Evolutionary conservation across 2,329 filamentous ascomycete genomes (phyloP).

Genomic region (Incumbomyces lentus): DNA sequence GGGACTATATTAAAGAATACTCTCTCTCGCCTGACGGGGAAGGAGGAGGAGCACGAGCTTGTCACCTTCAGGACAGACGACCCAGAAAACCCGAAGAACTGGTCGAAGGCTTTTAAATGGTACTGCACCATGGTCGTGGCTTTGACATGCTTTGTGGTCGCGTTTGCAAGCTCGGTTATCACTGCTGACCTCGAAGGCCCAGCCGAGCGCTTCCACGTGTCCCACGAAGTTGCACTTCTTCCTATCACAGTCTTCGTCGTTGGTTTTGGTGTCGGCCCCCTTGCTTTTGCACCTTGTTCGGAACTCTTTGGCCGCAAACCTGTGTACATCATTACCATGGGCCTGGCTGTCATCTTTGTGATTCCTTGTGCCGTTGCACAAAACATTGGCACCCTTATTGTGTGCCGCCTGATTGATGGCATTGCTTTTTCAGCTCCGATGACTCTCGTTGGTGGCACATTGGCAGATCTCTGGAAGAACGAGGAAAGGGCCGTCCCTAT

Average conservation of each 20-base stretch:
- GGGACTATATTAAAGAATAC: conserved; percentile 52
- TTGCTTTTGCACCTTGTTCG: conserved; percentile 68
- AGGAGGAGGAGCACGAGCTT: conserved; percentile 48
- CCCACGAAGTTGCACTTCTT: conserved; percentile 61
- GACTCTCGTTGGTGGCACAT: conserved; percentile 72
- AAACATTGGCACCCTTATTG: conserved; percentile 42
- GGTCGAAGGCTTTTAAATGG: conserved; percentile 70
- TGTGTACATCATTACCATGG: conserved; percentile 59
- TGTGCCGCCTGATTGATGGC: conserved; percentile 67
- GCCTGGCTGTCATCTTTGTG: conserved; percentile 64
- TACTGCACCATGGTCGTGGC: conserved; percentile 79
- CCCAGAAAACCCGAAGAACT: conserved; percentile 60
- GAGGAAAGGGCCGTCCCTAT: conserved; percentile 80
- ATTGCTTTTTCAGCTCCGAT: conserved; percentile 79
- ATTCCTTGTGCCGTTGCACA: conserved; percentile 65
- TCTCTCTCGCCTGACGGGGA: conserved; percentile 45
- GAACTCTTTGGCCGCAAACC: conserved; percentile 63
- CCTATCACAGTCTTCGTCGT: conserved; percentile 68
- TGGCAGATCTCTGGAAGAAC: conserved; percentile 71
- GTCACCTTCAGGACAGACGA: conserved; percentile 55
- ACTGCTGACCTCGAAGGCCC: conserved; percentile 64
- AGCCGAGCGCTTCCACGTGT: conserved; percentile 53
- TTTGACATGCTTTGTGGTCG: conserved; percentile 59
- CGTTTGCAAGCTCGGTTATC: conserved; percentile 62
- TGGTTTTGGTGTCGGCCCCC: conserved; percentile 70